phyloP scores from a whole-genome alignment of 2,329 filamentous ascomycete genomes.

The Fusarium xylarioides region DNA sequence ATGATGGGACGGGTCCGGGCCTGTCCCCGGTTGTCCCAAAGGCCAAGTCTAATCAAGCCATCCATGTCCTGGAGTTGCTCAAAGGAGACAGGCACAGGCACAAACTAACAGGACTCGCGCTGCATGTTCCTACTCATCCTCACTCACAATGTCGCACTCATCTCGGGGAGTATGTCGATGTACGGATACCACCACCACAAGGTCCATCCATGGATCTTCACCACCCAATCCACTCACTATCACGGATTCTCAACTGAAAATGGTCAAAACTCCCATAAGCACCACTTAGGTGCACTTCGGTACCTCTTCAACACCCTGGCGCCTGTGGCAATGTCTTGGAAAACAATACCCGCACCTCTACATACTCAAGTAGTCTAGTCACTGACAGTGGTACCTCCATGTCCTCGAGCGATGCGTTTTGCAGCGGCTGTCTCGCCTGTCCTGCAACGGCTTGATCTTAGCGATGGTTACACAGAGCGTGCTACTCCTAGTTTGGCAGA shows the following conservation, averaged over 20 bases:
- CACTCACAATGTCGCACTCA: background rate
- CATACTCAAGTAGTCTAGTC: background rate
- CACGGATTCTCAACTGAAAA: slow-evolving; percentile 11
- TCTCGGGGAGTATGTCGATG: slow-evolving; percentile 1
- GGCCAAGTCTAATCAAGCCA: slow-evolving; percentile 19
- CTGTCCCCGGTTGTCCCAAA: background rate
- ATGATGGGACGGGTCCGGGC: slow-evolving; percentile 5
- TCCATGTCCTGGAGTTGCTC: background rate
- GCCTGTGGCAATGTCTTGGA: slow-evolving; percentile 11
- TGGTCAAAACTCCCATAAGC: slow-evolving; percentile 13
- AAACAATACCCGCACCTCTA: slow-evolving; percentile 16
- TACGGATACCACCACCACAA: background rate
- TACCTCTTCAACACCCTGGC: background rate
- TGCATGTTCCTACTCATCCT: background rate
- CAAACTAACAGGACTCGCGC: background rate
- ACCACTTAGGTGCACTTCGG: slow-evolving; percentile 7
- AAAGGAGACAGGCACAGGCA: background rate
- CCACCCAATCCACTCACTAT: slow-evolving; percentile 14
- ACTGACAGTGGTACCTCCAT: slow-evolving; percentile 3
- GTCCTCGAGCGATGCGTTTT: background rate
- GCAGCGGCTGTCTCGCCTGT: slow-evolving; percentile 30
- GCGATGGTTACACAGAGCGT: slow-evolving; percentile 37
- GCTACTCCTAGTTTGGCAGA: slow-evolving; percentile 36
- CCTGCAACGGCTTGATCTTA: slow-evolving; percentile 16
- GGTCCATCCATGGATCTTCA: slow-evolving; percentile 16